Evolutionary conservation across 1,284 basidiomycete genomes (phyloP).

Genomic region (Ceratobasidium sp.): DNA sequence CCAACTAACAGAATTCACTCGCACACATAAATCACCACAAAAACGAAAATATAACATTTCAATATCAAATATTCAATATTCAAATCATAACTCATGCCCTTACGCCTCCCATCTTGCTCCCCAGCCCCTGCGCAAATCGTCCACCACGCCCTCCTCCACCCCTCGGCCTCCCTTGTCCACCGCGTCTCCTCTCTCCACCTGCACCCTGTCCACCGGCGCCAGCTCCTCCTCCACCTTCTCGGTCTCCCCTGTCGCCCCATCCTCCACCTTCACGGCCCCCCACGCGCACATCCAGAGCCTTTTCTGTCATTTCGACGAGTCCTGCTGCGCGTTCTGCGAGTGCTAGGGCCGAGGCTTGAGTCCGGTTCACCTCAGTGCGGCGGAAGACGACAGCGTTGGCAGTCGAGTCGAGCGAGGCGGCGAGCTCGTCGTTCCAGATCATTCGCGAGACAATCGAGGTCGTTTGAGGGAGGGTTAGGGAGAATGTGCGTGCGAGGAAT

Average conservation of each 20-base stretch:
- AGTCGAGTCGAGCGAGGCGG: constrained; percentile 92
- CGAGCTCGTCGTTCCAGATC: constrained; percentile 98
- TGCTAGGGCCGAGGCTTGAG: constrained; percentile 89
- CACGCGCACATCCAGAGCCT: constrained; percentile 89
- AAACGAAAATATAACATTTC: neutral
- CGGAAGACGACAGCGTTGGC: constrained; percentile 83
- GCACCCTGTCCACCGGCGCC: constrained; percentile 49
- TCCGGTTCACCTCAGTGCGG: constrained; percentile 87
- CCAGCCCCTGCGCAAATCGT: constrained; percentile 80
- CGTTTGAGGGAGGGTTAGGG: constrained; percentile 79
- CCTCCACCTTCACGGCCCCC: constrained; percentile 64
- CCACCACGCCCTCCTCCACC: constrained; percentile 68
- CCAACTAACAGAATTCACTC: too few relatives aligned
- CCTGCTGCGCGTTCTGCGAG: constrained; percentile 88
- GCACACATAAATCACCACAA: too few relatives aligned
- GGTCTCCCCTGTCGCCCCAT: constrained; percentile 67
- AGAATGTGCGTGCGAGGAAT: constrained; percentile 71
- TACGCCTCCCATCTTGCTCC: constrained; percentile 69
- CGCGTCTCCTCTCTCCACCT: constrained; percentile 68
- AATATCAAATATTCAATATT: neutral
- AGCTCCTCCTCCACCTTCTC: constrained; percentile 50
- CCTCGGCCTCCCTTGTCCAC: constrained; percentile 78
- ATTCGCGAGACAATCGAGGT: constrained; percentile 96
- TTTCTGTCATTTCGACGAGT: constrained; percentile 97
- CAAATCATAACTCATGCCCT: constrained; percentile 10